These are phyloP conservation scores for Sambucus nigra DNA, from an alignment of 129 eudicot species.

Conservation along the genomic window DNA sequence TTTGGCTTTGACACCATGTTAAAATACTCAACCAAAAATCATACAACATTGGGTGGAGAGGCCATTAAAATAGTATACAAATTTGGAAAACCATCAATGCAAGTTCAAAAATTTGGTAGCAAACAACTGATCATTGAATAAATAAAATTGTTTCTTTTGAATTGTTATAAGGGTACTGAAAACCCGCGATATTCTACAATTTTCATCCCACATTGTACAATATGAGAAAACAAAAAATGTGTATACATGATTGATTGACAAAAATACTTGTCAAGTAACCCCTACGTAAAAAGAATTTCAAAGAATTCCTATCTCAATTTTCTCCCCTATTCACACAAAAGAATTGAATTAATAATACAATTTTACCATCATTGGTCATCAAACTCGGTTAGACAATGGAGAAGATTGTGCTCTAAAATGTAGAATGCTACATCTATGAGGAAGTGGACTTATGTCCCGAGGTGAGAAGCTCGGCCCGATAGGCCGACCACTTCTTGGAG, in stretches of 20 bases:
- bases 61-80: no score
- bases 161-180: constrained; percentile 3
- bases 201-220: constrained; percentile 16
- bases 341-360: constrained; percentile 18
- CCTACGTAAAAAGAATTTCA: constrained; percentile 14
- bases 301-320: constrained; percentile 17
- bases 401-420: constrained; percentile 31
- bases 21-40: no score
- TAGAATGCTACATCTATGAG: constrained; percentile 5
- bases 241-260: constrained; percentile 2
- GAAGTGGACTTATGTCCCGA: constrained; percentile 25
- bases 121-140: neutral
- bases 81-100: neutral
- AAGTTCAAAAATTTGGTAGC: neutral
- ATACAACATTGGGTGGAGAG: no score
- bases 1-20: no score
- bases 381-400: constrained; percentile 12
- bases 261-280: constrained; percentile 17
- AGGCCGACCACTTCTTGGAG: constrained; percentile 53
- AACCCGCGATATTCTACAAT: constrained; percentile 6
- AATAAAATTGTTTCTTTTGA: constrained; percentile 6
- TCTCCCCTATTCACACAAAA: constrained; percentile 41
- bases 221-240: constrained; percentile 2
- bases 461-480: constrained; percentile 23
- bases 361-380: constrained; percentile 3